phyloP scores from a whole-genome alignment of 441 rosid genomes.

The Iberis amara region DNA sequence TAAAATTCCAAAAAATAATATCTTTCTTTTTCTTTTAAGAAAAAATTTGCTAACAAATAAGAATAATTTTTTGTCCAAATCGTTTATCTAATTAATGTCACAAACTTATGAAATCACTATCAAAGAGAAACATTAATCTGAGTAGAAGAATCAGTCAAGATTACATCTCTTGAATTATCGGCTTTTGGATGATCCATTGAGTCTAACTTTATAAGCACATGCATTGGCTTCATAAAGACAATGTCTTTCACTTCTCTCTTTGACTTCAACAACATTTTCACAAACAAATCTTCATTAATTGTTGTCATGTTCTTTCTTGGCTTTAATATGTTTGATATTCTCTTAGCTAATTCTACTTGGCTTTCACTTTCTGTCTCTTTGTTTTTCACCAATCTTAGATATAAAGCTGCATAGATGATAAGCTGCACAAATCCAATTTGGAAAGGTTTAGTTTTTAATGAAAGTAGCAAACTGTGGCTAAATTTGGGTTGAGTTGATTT shows the following conservation, averaged over 20 bases:
- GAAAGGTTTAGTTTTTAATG: background rate
- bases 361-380: slow-evolving; percentile 32
- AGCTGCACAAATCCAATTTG: slow-evolving; percentile 39
- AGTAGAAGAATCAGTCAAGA: slow-evolving; percentile 50
- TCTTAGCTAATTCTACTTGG: slow-evolving; percentile 49
- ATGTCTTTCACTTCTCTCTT: slow-evolving; percentile 54
- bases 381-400: slow-evolving; percentile 50
- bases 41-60: background rate
- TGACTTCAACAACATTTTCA: slow-evolving; percentile 48
- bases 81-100: too few relatives aligned
- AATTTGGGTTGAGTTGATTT: too few relatives aligned
- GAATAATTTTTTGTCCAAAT: background rate
- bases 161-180: slow-evolving; percentile 50
- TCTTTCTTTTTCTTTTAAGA: too few relatives aligned
- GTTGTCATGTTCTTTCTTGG: slow-evolving; percentile 33
- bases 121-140: slow-evolving; percentile 50
- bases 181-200: slow-evolving; percentile 66
- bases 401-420: slow-evolving; percentile 52
- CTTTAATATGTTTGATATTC: slow-evolving; percentile 48
- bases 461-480: too few relatives aligned
- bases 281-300: slow-evolving; percentile 40
- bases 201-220: slow-evolving; percentile 56
- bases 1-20: too few relatives aligned
- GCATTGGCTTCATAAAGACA: slow-evolving; percentile 61
- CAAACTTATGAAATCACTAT: background rate